These are phyloP conservation scores for Lachnum nothofagi DNA, from an alignment of 2,329 filamentous ascomycete species.

Conservation along the genomic window DNA sequence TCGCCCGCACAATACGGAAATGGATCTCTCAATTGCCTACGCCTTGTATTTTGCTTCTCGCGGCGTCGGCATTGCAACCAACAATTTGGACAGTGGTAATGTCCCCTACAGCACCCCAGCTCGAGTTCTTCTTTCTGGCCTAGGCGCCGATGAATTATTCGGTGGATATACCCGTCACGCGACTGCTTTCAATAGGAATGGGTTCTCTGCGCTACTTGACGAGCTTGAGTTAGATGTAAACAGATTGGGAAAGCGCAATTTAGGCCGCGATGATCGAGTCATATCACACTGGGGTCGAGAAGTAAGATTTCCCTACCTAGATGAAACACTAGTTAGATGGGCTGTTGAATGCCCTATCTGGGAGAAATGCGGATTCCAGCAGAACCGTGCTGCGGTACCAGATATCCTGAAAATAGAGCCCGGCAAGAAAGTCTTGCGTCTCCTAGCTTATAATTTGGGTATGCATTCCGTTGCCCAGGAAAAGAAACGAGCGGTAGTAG, in stretches of 20 bases:
- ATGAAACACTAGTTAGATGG: conserved; percentile 80
- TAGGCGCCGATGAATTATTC: conserved; percentile 94
- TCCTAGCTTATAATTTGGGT: conserved; percentile 69
- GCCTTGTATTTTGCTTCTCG: conserved; percentile 93
- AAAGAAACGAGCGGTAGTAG: conserved; percentile 82
- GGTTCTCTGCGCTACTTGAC: conserved; percentile 67
- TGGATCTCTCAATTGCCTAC: conserved; percentile 92
- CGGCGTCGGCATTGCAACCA: conserved; percentile 47
- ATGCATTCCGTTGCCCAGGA: conserved; percentile 70
- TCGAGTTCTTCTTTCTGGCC: conserved; percentile 80
- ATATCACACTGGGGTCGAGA: conserved; percentile 87
- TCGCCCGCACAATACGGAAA: conserved; percentile 91
- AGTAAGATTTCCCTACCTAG: conserved; percentile 83
- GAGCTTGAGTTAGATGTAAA: conserved; percentile 82
- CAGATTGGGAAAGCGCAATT: conserved; percentile 85
- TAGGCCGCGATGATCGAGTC: conserved; percentile 87
- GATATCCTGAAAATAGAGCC: conserved; percentile 53
- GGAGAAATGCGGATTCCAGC: conserved; percentile 81
- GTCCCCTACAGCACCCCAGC: conserved; percentile 61
- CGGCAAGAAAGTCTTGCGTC: conserved; percentile 73
- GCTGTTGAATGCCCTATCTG: conserved; percentile 68
- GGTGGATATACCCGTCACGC: conserved; percentile 85
- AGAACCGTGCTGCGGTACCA: conserved; percentile 22
- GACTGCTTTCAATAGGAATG: conserved; percentile 64
- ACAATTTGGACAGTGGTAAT: conserved; percentile 11